Evolutionary conservation across 1,139 yeast species (phyloP).

Genomic region (Yarrowia galli): DNA sequence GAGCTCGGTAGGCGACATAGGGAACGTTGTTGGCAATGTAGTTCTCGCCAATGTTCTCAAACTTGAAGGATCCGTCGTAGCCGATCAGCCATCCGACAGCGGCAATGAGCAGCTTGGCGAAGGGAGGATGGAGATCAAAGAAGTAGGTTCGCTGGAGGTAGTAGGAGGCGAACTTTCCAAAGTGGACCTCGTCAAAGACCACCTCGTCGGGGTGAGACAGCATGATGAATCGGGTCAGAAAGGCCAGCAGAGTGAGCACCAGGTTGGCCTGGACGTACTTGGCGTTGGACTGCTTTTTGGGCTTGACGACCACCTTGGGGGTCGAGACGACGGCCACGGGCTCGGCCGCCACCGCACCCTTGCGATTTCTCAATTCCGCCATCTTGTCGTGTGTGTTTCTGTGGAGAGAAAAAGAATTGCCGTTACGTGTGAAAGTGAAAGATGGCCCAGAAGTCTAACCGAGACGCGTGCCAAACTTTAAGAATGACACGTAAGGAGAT

Average conservation of each 20-base stretch:
- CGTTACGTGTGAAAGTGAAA: background rate
- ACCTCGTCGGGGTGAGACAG: constrained; percentile 82
- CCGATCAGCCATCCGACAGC: constrained; percentile 88
- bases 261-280: constrained; percentile 30
- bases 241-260: constrained; percentile 67
- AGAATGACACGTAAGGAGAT: constrained; percentile 4
- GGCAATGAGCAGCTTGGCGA: constrained; percentile 92
- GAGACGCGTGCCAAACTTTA: constrained; percentile 13
- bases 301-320: background rate
- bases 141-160: constrained; percentile 51
- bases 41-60: constrained; percentile 87
- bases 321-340: background rate
- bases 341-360: constrained; percentile 1
- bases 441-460: background rate
- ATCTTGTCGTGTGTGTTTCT: background rate
- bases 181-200: constrained; percentile 96
- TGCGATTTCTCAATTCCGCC: constrained; percentile 37
- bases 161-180: constrained; percentile 62
- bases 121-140: constrained; percentile 97
- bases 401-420: background rate
- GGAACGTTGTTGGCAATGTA: constrained; percentile 83
- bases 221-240: constrained; percentile 71
- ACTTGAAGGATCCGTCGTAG: constrained; percentile 88
- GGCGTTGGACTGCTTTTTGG: background rate
- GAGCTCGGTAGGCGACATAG: constrained; percentile 81